These are phyloP conservation scores for Cochlearia excelsa DNA, from an alignment of 345 rosid genomes.

Conservation along the genomic window DNA sequence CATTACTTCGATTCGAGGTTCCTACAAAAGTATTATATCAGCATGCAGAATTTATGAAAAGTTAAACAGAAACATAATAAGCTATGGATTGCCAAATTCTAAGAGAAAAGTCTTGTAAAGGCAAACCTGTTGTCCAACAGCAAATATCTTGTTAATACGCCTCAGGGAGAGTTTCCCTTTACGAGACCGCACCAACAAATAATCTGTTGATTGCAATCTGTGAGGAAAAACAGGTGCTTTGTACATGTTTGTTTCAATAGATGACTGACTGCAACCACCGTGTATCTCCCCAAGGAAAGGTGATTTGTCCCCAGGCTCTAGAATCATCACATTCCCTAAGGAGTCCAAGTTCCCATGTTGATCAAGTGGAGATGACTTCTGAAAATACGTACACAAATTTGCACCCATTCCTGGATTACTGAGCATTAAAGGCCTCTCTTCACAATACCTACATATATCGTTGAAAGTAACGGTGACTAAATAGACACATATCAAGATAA, in stretches of 20 bases:
- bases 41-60: slow-evolving; percentile 2
- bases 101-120: slow-evolving; percentile 17
- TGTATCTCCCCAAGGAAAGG: slow-evolving; percentile 96
- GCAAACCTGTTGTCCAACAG: slow-evolving; percentile 93
- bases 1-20: slow-evolving; percentile 91
- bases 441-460: slow-evolving; percentile 65
- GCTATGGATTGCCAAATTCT: not conserved
- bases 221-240: slow-evolving; percentile 87
- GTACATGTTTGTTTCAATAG: slow-evolving; percentile 92
- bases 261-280: slow-evolving; percentile 75
- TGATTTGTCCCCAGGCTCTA: slow-evolving; percentile 87
- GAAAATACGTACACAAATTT: slow-evolving; percentile 84
- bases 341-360: slow-evolving; percentile 53
- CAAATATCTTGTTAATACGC: slow-evolving; percentile 85
- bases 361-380: slow-evolving; percentile 70
- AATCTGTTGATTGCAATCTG: slow-evolving; percentile 80
- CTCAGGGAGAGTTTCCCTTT: slow-evolving; percentile 93
- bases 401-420: slow-evolving; percentile 98
- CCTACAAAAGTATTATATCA: slow-evolving; percentile 45
- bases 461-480: slow-evolving; percentile 15
- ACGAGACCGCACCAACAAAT: slow-evolving; percentile 82
- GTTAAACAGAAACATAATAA: slow-evolving; percentile 7
- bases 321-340: slow-evolving; percentile 63
- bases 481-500: no score
- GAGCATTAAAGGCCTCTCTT: slow-evolving; percentile 89